These are phyloP conservation scores for Halteria grandinella DNA, from an alignment of 73 alveolate genomes.

Conservation along the genomic window DNA sequence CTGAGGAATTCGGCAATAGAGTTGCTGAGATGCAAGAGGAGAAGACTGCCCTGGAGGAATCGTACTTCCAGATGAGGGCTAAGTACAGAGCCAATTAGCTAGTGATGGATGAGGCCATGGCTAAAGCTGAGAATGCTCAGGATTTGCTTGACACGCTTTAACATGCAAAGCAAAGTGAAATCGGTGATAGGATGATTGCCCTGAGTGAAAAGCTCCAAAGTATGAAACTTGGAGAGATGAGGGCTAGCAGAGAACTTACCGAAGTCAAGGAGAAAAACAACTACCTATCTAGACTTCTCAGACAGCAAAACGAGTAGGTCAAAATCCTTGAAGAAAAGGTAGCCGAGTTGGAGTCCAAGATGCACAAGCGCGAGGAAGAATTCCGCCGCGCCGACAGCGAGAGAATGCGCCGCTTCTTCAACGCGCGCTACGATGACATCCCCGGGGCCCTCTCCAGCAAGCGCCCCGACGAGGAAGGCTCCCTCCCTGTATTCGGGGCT, in stretches of 20 bases:
- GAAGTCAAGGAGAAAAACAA: slow-evolving; percentile 54
- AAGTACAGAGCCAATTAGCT: slow-evolving; percentile 15
- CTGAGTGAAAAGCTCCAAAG: slow-evolving; percentile 43
- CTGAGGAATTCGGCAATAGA: slow-evolving; percentile 34
- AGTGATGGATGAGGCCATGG: slow-evolving; percentile 55
- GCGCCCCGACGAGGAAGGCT: not conserved
- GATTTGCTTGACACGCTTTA: slow-evolving; percentile 48
- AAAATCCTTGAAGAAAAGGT: slow-evolving; percentile 56
- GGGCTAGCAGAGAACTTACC: slow-evolving; percentile 57
- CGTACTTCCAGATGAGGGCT: slow-evolving; percentile 50
- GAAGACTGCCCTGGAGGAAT: slow-evolving; percentile 61
- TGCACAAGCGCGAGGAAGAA: slow-evolving; percentile 64
- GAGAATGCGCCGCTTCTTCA: slow-evolving; percentile 52
- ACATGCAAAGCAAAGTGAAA: slow-evolving; percentile 47
- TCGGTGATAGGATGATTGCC: slow-evolving; percentile 55
- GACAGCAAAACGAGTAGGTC: slow-evolving; percentile 25
- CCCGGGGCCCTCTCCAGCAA: not conserved
- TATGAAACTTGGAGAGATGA: slow-evolving; percentile 49
- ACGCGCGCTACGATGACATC: slow-evolving; percentile 22
- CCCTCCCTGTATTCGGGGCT: not conserved
- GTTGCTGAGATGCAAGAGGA: slow-evolving; percentile 56
- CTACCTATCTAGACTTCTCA: slow-evolving; percentile 48
- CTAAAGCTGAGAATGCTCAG: slow-evolving; percentile 47
- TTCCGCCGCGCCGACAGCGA: slow-evolving; percentile 58
- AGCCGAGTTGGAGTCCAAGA: slow-evolving; percentile 47